Conservation (phyloP, 2,329 filamentous ascomycete genomes). For the Mariannaea elegans region DNA sequence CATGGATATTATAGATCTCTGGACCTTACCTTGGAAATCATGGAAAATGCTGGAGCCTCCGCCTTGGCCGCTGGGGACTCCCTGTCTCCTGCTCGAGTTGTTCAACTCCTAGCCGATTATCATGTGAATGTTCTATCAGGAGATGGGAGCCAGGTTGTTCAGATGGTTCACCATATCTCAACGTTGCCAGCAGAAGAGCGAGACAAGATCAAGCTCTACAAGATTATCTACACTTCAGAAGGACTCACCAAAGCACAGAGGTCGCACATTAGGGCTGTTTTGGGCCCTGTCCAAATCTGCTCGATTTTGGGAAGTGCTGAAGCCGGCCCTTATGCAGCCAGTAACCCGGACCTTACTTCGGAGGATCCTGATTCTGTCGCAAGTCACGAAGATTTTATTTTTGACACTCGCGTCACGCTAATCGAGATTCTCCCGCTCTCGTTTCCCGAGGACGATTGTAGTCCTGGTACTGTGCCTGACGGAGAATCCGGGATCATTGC, state of each 20-base stretch:
- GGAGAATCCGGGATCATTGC: slow-evolving; percentile 50
- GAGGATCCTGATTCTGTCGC: slow-evolving; percentile 6
- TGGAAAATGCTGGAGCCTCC: slow-evolving; percentile 53
- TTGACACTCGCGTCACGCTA: slow-evolving; percentile 47
- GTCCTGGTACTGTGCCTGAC: slow-evolving; percentile 31
- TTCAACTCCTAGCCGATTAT: slow-evolving; percentile 42
- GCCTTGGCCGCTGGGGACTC: slow-evolving; percentile 48
- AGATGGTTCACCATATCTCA: slow-evolving; percentile 48
- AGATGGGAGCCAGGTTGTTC: slow-evolving; percentile 50
- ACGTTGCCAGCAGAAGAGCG: slow-evolving; percentile 32
- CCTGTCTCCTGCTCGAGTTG: slow-evolving; percentile 38
- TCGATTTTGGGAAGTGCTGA: slow-evolving; percentile 55
- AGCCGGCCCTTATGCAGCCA: slow-evolving; percentile 50
- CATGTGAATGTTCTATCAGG: slow-evolving; percentile 49
- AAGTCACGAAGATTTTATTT: slow-evolving; percentile 46
- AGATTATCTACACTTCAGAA: slow-evolving; percentile 57
- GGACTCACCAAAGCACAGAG: slow-evolving; percentile 46
- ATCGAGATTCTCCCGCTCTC: slow-evolving; percentile 49
- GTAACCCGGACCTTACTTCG: slow-evolving; percentile 42
- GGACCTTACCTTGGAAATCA: slow-evolving; percentile 50
- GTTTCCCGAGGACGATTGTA: background rate
- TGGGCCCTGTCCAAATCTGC: slow-evolving; percentile 47
- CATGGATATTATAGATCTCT: slow-evolving; percentile 40
- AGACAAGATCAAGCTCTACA: slow-evolving; percentile 44
- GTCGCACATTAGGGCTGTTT: slow-evolving; percentile 39